Conservation (phyloP, 2,329 filamentous ascomycete genomes). For the Trichoderma gracile region DNA sequence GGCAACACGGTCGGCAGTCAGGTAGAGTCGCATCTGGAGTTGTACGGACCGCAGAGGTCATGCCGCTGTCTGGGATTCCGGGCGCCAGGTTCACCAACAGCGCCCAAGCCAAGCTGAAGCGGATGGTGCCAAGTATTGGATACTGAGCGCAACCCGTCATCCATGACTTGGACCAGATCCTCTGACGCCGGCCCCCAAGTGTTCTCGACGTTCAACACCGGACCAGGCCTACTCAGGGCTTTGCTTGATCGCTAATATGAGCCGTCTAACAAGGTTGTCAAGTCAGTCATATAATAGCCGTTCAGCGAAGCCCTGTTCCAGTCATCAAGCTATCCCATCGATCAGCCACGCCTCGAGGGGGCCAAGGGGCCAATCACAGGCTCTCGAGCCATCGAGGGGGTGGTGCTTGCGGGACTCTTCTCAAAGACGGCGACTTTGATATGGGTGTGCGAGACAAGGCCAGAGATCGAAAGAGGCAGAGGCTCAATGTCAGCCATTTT, state of each 20-base stretch:
- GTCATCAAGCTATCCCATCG: conserved; percentile 1
- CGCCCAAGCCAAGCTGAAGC: neutral
- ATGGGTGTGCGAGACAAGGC: conserved; percentile 8
- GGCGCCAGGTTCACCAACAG: neutral
- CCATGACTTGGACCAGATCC: neutral
- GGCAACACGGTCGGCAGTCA: neutral
- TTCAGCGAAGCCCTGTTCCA: neutral
- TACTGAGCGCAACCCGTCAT: too few relatives aligned
- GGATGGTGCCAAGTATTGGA: neutral
- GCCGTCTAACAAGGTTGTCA: neutral
- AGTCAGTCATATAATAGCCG: neutral
- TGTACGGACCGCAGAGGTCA: neutral
- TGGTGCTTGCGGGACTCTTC: neutral
- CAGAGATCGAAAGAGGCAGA: neutral
- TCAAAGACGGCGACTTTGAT: neutral
- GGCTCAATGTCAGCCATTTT: conserved; percentile 4
- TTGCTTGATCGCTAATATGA: neutral
- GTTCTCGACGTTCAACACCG: neutral
- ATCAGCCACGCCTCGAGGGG: neutral
- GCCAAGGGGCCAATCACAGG: conserved; percentile 5
- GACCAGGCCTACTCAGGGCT: neutral
- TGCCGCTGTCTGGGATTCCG: neutral
- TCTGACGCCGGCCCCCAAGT: neutral
- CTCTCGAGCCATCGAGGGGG: neutral
- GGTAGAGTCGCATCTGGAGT: neutral